Percentiles rank a stretch among this genome's conserved stretches.
Conservation (phyloP, 176 grass and related monocot species). For the Areca catechu region DNA sequence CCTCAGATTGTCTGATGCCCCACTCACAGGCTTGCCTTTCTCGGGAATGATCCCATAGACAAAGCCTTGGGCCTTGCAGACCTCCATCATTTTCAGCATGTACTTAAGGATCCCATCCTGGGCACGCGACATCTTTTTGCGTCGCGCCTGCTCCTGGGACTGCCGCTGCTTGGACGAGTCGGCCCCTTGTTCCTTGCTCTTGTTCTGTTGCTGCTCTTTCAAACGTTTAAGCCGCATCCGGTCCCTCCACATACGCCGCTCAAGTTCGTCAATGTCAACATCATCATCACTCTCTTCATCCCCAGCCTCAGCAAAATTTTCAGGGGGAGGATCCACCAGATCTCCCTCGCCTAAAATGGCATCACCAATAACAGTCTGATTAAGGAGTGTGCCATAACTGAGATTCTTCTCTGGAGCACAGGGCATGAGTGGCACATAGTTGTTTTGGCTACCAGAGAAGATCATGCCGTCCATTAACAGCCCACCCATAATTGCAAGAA, state of each 20-base stretch:
- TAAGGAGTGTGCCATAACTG: not conserved
- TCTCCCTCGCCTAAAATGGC: slow-evolving; percentile 35
- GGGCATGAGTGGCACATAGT: slow-evolving; percentile 9
- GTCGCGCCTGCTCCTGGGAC: slow-evolving; percentile 61
- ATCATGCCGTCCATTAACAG: slow-evolving; percentile 18
- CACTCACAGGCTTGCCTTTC: slow-evolving; percentile 79
- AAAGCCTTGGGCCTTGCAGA: slow-evolving; percentile 87
- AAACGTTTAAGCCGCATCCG: slow-evolving; percentile 55
- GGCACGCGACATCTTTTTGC: slow-evolving; percentile 96
- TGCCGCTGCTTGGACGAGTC: slow-evolving; percentile 24
- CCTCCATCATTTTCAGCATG: slow-evolving; percentile 99
- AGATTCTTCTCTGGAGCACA: slow-evolving; percentile 8
- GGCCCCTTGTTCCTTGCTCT: not conserved
- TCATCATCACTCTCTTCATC: slow-evolving; percentile 40
- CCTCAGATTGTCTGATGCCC: slow-evolving; percentile 83
- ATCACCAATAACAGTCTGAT: slow-evolving; percentile 16
- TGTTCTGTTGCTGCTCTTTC: slow-evolving; percentile 49
- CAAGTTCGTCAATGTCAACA: slow-evolving; percentile 72
- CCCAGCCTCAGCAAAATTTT: slow-evolving; percentile 20
- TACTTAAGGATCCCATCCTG: slow-evolving; percentile 91
- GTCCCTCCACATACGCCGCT: slow-evolving; percentile 82
- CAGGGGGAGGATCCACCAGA: slow-evolving; percentile 25
- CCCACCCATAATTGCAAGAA: slow-evolving; percentile 7
- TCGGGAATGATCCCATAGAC: slow-evolving; percentile 93
- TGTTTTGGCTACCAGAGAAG: slow-evolving; percentile 4